Evolutionary conservation across 1,139 yeast species (phyloP), one percentile per base, ranked within the genome.

Genomic region (Kodamaea derodonti): DNA sequence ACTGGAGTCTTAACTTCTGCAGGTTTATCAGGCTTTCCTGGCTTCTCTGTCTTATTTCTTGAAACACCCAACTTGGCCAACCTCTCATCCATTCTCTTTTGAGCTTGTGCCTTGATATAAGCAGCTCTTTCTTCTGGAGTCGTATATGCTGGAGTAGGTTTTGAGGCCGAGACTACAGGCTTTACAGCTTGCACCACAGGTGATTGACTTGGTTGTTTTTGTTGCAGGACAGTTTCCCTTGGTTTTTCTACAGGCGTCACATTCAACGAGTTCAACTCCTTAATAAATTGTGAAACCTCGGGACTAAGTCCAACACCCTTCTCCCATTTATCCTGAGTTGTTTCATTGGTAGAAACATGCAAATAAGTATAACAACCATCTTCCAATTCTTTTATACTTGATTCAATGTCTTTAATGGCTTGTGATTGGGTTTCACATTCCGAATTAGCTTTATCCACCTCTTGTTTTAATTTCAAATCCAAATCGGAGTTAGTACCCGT

Each of bases 31-130:
- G 46, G 34, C 29, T 28, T n/a, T n/a, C n/a, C 15, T 2, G 12
- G 37, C 22, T 18, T 18, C 46, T 34, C 51, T 49, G 38, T 32
- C 24, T 33, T 29, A 9, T 49, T 56, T 45, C 83, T 69, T 20
- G 75, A 65, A 35, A 86, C 78, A 1, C 97, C 97, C 39, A 90
- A 71, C 44, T 84, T 84, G 1, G 95, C 96, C 53, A 88, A 69
- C 48, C 94, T 71, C 50, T 88, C 97, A 43, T 80, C 82, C 95
- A 90, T 88, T 51, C 87, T 76, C 58, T 83, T 79, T 48, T 84
- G 86, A 0, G 97, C 97, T 51, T 86, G 95, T 10, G 92, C 95
- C 54, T 86, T 87, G 40, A 88, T 82, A 47, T 80, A 80, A 5
- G 90, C 90, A 6, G 94, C 75, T 45, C 96, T 72, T 38, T 86